Evolutionary conservation across 345 rosid genomes (phyloP).

Genomic region (Populus ilicifolia): DNA sequence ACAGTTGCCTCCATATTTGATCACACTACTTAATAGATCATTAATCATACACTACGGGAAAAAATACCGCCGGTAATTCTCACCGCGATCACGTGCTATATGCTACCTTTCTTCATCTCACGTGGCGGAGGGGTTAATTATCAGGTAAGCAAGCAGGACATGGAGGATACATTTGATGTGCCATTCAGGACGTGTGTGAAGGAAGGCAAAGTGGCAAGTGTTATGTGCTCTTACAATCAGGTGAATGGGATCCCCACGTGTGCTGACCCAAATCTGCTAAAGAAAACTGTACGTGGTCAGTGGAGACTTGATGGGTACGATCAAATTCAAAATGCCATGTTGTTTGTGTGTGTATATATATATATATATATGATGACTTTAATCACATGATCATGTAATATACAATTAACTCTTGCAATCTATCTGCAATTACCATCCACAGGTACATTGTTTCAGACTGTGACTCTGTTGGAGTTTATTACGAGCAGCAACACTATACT

Average conservation of each 20-base stretch:
- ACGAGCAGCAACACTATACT: constrained; percentile 26
- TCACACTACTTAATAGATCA: too few species aligned
- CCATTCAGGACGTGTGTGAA: constrained; percentile 30
- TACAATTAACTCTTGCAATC: neutral
- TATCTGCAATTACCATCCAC: neutral
- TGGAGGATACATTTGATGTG: constrained; percentile 31
- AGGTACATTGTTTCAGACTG: constrained; percentile 36
- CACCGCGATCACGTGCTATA: neutral
- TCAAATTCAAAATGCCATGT: neutral
- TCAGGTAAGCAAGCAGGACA: constrained; percentile 35
- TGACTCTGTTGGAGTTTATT: constrained; percentile 31
- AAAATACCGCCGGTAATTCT: neutral
- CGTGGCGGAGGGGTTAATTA: neutral
- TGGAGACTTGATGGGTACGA: constrained; percentile 29
- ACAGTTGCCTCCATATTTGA: too few species aligned
- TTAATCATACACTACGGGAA: too few species aligned
- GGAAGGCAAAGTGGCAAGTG: constrained; percentile 31
- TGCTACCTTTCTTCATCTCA: neutral
- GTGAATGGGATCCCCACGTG: constrained; percentile 36
- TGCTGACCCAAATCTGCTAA: constrained; percentile 29
- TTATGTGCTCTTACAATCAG: constrained; percentile 37
- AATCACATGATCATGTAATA: neutral
- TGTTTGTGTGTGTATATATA: neutral
- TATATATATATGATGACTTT: neutral
- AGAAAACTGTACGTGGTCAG: constrained; percentile 21